phyloP scores from a whole-genome alignment of 805 yeast genomes.

The Cyberlindnera americana region DNA sequence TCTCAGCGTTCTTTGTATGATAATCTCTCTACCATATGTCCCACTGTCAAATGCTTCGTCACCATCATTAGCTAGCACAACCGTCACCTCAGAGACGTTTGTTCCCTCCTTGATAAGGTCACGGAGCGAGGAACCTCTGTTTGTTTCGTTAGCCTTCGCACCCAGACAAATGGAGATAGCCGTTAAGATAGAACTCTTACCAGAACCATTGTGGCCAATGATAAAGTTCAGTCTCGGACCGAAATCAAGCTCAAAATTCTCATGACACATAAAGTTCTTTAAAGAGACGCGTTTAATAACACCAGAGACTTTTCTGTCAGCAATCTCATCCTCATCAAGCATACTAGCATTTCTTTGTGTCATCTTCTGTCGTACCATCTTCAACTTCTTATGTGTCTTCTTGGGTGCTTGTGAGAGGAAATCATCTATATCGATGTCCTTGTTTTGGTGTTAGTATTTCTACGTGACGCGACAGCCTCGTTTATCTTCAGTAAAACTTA shows the following conservation, averaged over 20 bases:
- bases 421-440: conserved; percentile 19
- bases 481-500: no score
- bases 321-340: conserved; percentile 2
- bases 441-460: conserved; percentile 4
- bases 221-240: conserved; percentile 84
- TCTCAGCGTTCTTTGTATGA: conserved; percentile 63
- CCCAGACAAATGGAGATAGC: conserved; percentile 87
- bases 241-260: conserved; percentile 65
- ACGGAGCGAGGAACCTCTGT: conserved; percentile 71
- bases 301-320: conserved; percentile 43
- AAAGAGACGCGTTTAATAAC: conserved; percentile 60
- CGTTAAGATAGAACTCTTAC: conserved; percentile 84
- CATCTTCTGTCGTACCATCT: conserved; percentile 7
- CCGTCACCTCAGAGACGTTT: conserved; percentile 59
- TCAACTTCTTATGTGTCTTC: conserved; percentile 10
- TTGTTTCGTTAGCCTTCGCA: conserved; percentile 82
- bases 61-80: conserved; percentile 63
- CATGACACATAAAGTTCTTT: conserved; percentile 88
- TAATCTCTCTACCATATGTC: conserved; percentile 64
- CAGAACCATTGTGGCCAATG: conserved; percentile 88
- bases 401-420: conserved; percentile 19
- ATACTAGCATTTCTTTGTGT: conserved; percentile 17
- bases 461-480: no score
- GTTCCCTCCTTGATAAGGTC: conserved; percentile 76
- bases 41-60: conserved; percentile 61